Evolutionary conservation across 768 basidiomycete species (phyloP), one percentile per base, ranked within the genome.

Genomic region (Panaeolus papilionaceus): DNA sequence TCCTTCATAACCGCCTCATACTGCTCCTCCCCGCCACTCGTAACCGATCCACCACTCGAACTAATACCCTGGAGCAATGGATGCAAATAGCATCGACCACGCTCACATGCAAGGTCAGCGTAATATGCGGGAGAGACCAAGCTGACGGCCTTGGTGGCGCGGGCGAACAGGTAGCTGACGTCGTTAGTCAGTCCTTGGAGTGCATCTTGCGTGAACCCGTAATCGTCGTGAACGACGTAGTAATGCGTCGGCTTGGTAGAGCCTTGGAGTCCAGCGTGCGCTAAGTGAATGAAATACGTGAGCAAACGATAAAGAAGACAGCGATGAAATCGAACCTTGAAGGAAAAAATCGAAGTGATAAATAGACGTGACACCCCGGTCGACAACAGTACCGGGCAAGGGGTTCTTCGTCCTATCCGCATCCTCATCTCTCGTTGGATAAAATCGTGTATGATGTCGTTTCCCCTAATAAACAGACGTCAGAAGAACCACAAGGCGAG

Each of bases 111-210:
- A 65, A 94, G 81, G 76, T 94, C 92, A 12, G 92, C 91, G 70
- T 93, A 94, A 75, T 93, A 93, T 0, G 93, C 93, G 0, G 93
- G 90, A 0, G 93, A 92, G 11, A 89, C 86, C 23, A 95, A 83
- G 73, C 92, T 93, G 62, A 96, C 94, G 0, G 93, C 91, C 71
- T 93, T 92, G 2, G 95, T 96, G 1, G 94, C 93, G 18, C 94
- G 89, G 5, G 91, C 92, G 71, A 93, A 96, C 75, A 92, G 84
- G 75, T 94, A 94, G 77, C 89, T 88, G 67, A 89, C 82, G 11
- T 86, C 77, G 75, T 94, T 90, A 20, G 92, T 90, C 61, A 93
- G 83, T 39, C 80, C 78, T 75, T 96, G 94, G 4, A 95, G 78
- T 14, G 84, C 81, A 75, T 96, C 92, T 0, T 92, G 88, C 6